These are phyloP conservation scores for Gymnopilus dilepis DNA, from an alignment of 768 basidiomycete species.

Conservation along the genomic window DNA sequence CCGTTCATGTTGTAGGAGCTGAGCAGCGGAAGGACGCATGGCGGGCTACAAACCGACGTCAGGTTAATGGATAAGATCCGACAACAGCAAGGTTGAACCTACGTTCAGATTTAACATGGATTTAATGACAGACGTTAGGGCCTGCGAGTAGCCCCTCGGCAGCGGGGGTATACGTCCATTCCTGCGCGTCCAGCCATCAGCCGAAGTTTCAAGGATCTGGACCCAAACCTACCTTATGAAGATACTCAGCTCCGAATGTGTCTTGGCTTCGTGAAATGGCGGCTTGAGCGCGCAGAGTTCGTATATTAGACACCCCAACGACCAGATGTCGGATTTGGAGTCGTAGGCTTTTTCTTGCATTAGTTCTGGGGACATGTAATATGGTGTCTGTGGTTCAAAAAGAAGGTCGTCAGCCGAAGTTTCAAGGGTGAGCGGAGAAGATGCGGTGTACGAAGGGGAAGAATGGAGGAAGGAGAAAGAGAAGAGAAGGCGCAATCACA, in stretches of 20 bases:
- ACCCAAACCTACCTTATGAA: conserved; percentile 65
- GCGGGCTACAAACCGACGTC: conserved; percentile 62
- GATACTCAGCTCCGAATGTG: conserved; percentile 83
- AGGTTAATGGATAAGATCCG: background rate
- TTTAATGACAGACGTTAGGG: conserved; percentile 76
- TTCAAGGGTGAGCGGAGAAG: background rate
- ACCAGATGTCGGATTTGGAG: conserved; percentile 99
- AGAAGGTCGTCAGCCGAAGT: background rate
- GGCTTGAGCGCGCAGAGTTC: conserved; percentile 95
- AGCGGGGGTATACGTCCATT: conserved; percentile 92
- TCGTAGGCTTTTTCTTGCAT: conserved; percentile 98
- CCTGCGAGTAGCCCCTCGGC: conserved; percentile 81
- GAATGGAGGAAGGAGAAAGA: background rate
- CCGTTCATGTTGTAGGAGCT: conserved; percentile 82
- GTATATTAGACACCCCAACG: conserved; percentile 94
- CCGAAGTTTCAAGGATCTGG: no score
- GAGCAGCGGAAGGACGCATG: conserved; percentile 83
- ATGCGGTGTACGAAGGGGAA: background rate
- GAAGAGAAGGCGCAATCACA: no score
- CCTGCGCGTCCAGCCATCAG: conserved; percentile 46
- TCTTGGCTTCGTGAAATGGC: conserved; percentile 93
- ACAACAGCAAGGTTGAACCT: background rate
- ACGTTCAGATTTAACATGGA: conserved; percentile 58
- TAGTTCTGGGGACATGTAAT: conserved; percentile 99
- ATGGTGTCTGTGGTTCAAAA: conserved; percentile 76